Base-by-base conservation (phyloP, 2,329 filamentous ascomycete species). In the Ceratocystis destructans region DNA sequence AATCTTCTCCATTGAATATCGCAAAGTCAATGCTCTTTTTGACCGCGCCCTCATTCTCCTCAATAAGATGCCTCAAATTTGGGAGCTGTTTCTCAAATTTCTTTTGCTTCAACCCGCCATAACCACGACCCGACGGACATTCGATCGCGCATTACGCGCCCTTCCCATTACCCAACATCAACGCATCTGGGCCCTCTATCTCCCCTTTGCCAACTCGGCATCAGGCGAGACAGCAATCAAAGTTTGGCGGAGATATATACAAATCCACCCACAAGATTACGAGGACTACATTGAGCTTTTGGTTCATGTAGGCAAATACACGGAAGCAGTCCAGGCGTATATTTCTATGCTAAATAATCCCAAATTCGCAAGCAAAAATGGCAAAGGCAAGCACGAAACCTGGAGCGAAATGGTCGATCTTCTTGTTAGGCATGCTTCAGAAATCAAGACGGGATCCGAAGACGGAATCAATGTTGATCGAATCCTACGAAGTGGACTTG, bases 381-480 rank as follows among this genome's bases (percentile, higher is more conserved):
- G 89, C 68, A 96, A 96, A 76, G 93, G 94, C 0, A 90, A 93
- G 69, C 99, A 96, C 74, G 91, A 99, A 75, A 82, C 99, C 62
- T 99, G 94, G 94, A 94, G 86, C 69, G 94, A 99, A 74, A 95
- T 99, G 90, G 87, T 97, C 45, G 94, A 99, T 72, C 75, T 97
- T 70, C 80, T 99, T 59, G 95, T 99, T 55, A 89, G 89, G 68
- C 90, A 96, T 74, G 94, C 94, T 3, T 88, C 87, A 71, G 85
- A 95, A 53, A 86, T 99, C 62, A 85, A 94, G 72, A 88, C 90
- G 5, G 86, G 87, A 15, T 83, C 89, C 69, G 88, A 93, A 71
- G 84, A 84, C 17, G 91, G 90, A 41, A 90, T 97, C 71, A 87
- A 96, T 72, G 91, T 96, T 22, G 92, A 97, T 73, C 84, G 85